Evolutionary conservation across 345 rosid genomes (phyloP).

Genomic region (Bruguiera sexangula): DNA sequence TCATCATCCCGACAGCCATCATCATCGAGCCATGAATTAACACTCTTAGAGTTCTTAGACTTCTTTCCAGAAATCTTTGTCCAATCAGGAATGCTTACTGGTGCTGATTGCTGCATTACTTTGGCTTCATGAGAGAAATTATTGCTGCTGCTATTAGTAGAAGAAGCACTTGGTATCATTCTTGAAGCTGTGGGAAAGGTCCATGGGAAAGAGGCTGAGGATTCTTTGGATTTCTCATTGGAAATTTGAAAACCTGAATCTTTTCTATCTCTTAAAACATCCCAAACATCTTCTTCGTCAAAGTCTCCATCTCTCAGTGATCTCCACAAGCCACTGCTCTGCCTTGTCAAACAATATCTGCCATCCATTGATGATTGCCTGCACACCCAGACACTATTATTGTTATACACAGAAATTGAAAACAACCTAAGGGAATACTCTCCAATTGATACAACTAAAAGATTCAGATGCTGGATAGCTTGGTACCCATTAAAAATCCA

Average conservation of each 20-base stretch:
- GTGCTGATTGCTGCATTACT: constrained; percentile 56
- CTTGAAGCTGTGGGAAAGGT: constrained; percentile 42
- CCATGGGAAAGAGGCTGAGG: constrained; percentile 28
- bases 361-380: constrained; percentile 22
- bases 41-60: constrained; percentile 31
- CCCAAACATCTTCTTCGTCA: constrained; percentile 47
- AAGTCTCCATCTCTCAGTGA: constrained; percentile 37
- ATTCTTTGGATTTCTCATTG: constrained; percentile 15
- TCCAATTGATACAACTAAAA: constrained; percentile 7
- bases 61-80: constrained; percentile 38
- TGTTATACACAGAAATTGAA: background rate
- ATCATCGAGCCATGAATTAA: constrained; percentile 13
- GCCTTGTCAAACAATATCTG: constrained; percentile 19
- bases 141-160: constrained; percentile 14
- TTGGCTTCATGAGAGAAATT: constrained; percentile 21
- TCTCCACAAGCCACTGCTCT: constrained; percentile 28
- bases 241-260: constrained; percentile 18
- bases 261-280: constrained; percentile 31
- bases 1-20: constrained; percentile 1
- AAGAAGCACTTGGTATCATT: constrained; percentile 42
- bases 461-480: background rate
- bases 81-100: constrained; percentile 72
- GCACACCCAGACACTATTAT: background rate
- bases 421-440: background rate
- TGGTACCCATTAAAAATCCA: background rate